Evolutionary conservation across 2,329 filamentous ascomycete species (phyloP), one percentile per base, ranked within the genome.

Genomic region (Mycocentrospora acerina): DNA sequence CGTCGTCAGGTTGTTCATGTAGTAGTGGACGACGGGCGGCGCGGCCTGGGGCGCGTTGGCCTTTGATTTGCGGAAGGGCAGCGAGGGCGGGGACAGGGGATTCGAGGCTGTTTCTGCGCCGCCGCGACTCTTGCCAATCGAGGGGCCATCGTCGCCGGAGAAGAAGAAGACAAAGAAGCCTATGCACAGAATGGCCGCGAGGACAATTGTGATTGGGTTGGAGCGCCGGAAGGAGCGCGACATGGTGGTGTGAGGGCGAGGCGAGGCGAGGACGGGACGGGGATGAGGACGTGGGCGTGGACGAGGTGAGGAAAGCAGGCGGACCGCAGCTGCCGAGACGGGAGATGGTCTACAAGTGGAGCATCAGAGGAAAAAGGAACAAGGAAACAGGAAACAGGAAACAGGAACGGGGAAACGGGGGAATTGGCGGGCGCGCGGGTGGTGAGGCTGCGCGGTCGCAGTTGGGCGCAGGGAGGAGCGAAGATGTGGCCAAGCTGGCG

Each of bases 1-100:
- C 41, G 88, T 88, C 29, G 90, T 96, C 55, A 97, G 81, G 70
- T 91, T 90, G 76, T 97, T 97, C 71, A 98, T 85, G 67, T 94
- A 83, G 75, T 96, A 97, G 67, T 88, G 90, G 25, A 88, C 81
- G 31, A 98, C 90, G 7, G 91, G 90, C 37, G 91, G 90, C 32
- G 90, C 85, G 70, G 76, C 42, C 75, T 79, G 41, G 69, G 71
- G 66, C 18, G 67, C 67, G 52, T 81, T 79, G n/a, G 67, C 68
- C 39, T 70, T 72, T 16, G 79, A 72, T 63, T 89, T 90, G 59
- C 80, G 77, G 69, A 88, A 88, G 24, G 85, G 83, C 41, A 86
- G 81, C 15, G 85, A 87, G 8, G 85, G 85, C 42, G 85, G 86
- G 9, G 83, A 89, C 42, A 89, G 78, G 40, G 79, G 81, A 63